Conservation (phyloP, 106 monocot species). For the Platanthera zijinensis region DNA sequence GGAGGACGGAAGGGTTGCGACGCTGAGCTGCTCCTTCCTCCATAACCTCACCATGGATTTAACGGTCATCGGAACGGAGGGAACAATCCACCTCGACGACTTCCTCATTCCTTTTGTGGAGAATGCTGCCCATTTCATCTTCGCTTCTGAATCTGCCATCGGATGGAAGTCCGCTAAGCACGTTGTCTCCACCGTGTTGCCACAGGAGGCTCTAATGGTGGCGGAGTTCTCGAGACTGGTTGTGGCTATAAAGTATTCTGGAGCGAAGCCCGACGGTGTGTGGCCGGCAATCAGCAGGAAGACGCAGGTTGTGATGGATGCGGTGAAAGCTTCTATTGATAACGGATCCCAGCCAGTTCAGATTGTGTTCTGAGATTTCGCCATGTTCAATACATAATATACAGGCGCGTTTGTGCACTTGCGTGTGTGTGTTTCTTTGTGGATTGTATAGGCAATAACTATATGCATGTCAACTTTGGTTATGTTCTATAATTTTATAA, state of each 20-base stretch:
- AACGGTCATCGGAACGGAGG: conserved; percentile 39
- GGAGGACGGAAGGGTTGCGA: conserved; percentile 57
- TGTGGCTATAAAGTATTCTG: conserved; percentile 19
- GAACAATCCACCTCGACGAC: conserved; percentile 43
- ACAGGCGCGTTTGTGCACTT: too few relatives aligned
- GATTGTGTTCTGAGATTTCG: conserved; percentile 2
- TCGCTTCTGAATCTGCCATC: conserved; percentile 37
- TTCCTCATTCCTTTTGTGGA: conserved; percentile 66
- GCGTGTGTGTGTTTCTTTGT: too few relatives aligned
- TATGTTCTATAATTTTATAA: too few relatives aligned
- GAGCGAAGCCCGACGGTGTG: conserved; percentile 10
- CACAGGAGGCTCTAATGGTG: conserved; percentile 67
- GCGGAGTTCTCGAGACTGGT: conserved; percentile 62
- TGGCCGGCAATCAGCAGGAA: conserved; percentile 20
- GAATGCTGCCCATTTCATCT: conserved; percentile 25
- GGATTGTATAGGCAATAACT: too few relatives aligned
- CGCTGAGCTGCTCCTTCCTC: conserved; percentile 65
- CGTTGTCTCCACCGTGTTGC: conserved; percentile 33
- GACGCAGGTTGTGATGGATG: conserved; percentile 21
- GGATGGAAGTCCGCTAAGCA: conserved; percentile 61
- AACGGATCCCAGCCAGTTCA: conserved; percentile 12
- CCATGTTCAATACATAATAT: neutral
- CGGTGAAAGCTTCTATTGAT: conserved; percentile 15
- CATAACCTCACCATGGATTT: conserved; percentile 49
- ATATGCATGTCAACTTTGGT: too few relatives aligned